Conservation (phyloP, 1,284 basidiomycete species). For the Sanghuangporus baumii region DNA sequence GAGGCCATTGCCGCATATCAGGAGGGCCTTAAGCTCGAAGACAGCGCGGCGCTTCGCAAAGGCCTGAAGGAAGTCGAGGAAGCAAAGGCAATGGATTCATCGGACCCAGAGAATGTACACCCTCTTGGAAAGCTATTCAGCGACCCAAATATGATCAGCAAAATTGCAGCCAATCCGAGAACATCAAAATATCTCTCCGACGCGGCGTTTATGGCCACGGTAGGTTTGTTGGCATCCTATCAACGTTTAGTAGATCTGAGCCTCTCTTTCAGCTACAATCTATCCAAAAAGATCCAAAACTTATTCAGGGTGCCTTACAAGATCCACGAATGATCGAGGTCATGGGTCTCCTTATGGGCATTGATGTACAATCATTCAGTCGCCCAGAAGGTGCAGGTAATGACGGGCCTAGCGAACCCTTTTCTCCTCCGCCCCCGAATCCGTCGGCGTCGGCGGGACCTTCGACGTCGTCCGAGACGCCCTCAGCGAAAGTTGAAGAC, state of each 20-base stretch:
- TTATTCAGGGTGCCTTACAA: conserved; percentile 55
- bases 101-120: conserved; percentile 29
- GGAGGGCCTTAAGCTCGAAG: conserved; percentile 70
- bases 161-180: conserved; percentile 83
- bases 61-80: conserved; percentile 84
- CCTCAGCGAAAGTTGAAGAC: conserved; percentile 34
- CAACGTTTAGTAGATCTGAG: not conserved
- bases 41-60: conserved; percentile 77
- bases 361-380: conserved; percentile 87
- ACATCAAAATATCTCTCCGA: conserved; percentile 83
- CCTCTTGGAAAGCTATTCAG: conserved; percentile 78
- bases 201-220: conserved; percentile 71
- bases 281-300: conserved; percentile 57
- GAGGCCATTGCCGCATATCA: conserved; percentile 84
- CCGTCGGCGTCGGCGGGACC: conserved; percentile 32
- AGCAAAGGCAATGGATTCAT: conserved; percentile 39
- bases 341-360: conserved; percentile 88
- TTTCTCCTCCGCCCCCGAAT: conserved; percentile 34
- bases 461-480: conserved; percentile 36
- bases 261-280: conserved; percentile 41
- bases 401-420: conserved; percentile 20
- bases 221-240: conserved; percentile 21
- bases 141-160: conserved; percentile 80
- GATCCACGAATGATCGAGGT: conserved; percentile 95
- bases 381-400: conserved; percentile 73